Percentiles rank a stretch among this genome's conserved stretches.
phyloP scores from a whole-genome alignment of 306 rosid species.

The Trifolium fragiferum region DNA sequence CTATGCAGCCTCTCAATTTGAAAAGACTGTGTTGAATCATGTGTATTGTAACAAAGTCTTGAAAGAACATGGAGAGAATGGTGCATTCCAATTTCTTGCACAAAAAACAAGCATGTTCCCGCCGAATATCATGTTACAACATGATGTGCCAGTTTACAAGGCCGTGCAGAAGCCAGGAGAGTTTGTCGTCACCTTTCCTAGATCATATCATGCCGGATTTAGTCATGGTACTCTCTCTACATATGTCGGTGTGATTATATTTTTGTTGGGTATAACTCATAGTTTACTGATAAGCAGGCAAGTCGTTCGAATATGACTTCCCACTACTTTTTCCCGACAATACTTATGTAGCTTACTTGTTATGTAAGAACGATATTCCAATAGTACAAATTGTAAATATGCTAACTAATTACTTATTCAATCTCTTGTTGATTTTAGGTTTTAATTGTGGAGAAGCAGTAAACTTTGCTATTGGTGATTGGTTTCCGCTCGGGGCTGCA shows the following conservation, averaged over 20 bases:
- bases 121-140: conserved; percentile 46
- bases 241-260: not conserved
- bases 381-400: not conserved
- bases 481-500: conserved; percentile 51
- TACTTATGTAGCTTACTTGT: conserved; percentile 40
- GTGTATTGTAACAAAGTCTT: conserved; percentile 37
- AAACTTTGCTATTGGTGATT: conserved; percentile 47
- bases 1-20: conserved; percentile 43
- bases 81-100: conserved; percentile 41
- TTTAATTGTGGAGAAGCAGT: conserved; percentile 51
- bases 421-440: conserved; percentile 39
- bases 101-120: conserved; percentile 51
- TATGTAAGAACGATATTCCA: conserved; percentile 37
- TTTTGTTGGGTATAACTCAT: too few relatives aligned
- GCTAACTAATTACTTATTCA: not conserved
- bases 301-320: too few relatives aligned
- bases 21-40: conserved; percentile 35
- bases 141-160: conserved; percentile 49
- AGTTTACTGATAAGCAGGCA: too few relatives aligned
- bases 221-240: conserved; percentile 46
- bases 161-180: conserved; percentile 45
- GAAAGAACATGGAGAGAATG: conserved; percentile 34
- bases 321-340: too few relatives aligned
- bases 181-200: conserved; percentile 55
- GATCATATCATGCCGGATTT: conserved; percentile 59